A percentile compares a stretch with the other conserved stretches of the same genome.
Evolutionary conservation across 257 asterid genomes (phyloP).

Genomic region (Fraxinus excelsior): DNA sequence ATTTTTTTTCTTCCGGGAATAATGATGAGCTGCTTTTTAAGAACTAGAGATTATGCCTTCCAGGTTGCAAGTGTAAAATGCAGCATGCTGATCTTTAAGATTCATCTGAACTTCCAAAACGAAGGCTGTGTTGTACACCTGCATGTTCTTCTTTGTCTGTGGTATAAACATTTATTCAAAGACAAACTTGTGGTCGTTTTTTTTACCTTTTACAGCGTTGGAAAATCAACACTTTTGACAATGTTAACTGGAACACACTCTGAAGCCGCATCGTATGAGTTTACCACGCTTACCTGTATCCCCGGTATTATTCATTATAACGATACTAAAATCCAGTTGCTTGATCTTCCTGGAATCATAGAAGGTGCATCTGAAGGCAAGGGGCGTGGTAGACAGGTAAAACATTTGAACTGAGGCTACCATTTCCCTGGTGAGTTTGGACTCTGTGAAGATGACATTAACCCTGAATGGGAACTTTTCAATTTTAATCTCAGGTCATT

Average conservation of each 20-base stretch:
- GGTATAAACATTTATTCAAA: not conserved
- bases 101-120: not conserved
- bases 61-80: not conserved
- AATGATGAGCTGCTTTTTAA: not conserved
- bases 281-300: conserved; percentile 97
- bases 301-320: conserved; percentile 97
- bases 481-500: conserved; percentile 65
- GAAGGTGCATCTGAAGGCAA: conserved; percentile 99
- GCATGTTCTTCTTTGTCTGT: not conserved
- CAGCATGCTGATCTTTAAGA: not conserved
- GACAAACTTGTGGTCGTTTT: conserved; percentile 5
- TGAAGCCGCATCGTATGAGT: conserved; percentile 98
- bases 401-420: conserved; percentile 2
- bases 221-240: conserved; percentile 96
- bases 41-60: not conserved
- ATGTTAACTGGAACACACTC: conserved; percentile 99
- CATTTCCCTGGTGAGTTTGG: conserved; percentile 8
- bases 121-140: not conserved
- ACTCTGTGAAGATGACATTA: conserved; percentile 8
- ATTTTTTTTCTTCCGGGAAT: not conserved
- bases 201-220: conserved; percentile 59
- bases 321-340: conserved; percentile 96
- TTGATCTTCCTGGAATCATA: conserved; percentile 99
- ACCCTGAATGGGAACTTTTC: conserved; percentile 28
- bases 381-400: conserved; percentile 99